phyloP scores from a whole-genome alignment of 164 flowering plant species.

The Aristolochia californica region DNA sequence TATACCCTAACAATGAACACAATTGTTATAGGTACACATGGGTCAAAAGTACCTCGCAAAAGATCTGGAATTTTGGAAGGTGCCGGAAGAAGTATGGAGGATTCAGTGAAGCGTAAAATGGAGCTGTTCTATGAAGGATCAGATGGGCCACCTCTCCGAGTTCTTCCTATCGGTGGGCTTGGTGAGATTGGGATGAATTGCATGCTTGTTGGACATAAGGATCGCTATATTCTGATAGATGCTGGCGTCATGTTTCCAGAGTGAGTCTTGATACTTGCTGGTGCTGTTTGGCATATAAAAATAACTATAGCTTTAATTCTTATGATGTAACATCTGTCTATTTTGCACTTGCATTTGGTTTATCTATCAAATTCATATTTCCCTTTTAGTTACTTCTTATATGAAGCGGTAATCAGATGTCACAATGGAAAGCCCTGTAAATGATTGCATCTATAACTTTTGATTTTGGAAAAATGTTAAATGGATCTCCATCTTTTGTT shows the following conservation, averaged over 20 bases:
- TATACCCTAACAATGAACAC: not conserved
- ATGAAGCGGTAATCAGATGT: too few species aligned
- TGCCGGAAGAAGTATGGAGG: conserved; percentile 81
- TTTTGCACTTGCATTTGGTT: too few species aligned
- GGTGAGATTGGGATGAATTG: conserved; percentile 99
- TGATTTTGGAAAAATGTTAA: too few species aligned
- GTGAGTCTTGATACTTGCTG: conserved; percentile 33
- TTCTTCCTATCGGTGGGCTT: conserved; percentile 93
- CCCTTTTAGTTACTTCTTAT: too few species aligned
- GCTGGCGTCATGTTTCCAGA: conserved; percentile 99
- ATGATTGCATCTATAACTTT: too few species aligned
- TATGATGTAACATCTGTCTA: not conserved
- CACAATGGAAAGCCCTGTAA: too few species aligned
- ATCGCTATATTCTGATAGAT: conserved; percentile 92
- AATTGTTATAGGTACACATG: conserved; percentile 35
- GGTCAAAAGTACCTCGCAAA: conserved; percentile 34
- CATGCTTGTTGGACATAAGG: conserved; percentile 96
- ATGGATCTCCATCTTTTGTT: too few species aligned
- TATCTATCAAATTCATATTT: too few species aligned
- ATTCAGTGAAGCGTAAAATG: conserved; percentile 84
- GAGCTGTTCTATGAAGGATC: conserved; percentile 93
- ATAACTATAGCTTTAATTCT: not conserved
- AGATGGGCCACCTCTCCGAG: conserved; percentile 90
- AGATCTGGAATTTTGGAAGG: conserved; percentile 59
- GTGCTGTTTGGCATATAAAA: not conserved